Base-by-base conservation (phyloP, 2,329 filamentous ascomycete genomes). In the Alternaria sp. region DNA sequence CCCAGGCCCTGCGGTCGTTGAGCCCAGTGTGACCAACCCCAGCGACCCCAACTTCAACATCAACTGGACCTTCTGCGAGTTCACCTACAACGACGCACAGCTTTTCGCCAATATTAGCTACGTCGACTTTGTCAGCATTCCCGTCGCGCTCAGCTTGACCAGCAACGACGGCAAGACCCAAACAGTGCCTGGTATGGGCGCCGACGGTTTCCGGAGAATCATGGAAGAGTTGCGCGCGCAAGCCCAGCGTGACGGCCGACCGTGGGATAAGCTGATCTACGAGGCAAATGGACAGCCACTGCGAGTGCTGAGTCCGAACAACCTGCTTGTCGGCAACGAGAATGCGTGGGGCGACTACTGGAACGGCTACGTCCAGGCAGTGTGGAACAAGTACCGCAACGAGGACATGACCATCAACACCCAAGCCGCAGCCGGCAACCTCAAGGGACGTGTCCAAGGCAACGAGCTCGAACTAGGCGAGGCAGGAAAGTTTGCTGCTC, bases 1-100 rank as follows among this genome's bases (percentile, higher is more conserved):
- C 78, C 89, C 88, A 2, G 89, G 88, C 15, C 89, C 92, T 7
- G 89, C 87, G 2, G 84, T 94, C 14, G 91, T 94, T 46, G 91
- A 94, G 79, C 92, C 92, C 0, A 90, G 89, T 10, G 88, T 90
- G 25, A 90, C 87, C 30, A 94, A 94, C 77, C 77, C 84, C 0
- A 77, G 84, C 70, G 83, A 85, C 61, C 82, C 81, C 1, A 84
- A 84, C 67, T 79, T 79, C 53, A 79, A 80, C 49, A 75, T 82
- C 54, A 76, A 79, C 57, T 85, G 84, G 75, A 79, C 79, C 2
- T 85, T 85, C 62, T 78, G 75, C 56, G 83, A 85, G 59, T 85
- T 85, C 71, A 85, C 83, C 2, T 79, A 80, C 70, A 85, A 85
- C 64, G 76, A 81, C 60, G 61, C 73, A 4, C 83, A 85, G 63